Conservation (phyloP, 2,329 filamentous ascomycete species). For the Xylariaceae sp. region DNA sequence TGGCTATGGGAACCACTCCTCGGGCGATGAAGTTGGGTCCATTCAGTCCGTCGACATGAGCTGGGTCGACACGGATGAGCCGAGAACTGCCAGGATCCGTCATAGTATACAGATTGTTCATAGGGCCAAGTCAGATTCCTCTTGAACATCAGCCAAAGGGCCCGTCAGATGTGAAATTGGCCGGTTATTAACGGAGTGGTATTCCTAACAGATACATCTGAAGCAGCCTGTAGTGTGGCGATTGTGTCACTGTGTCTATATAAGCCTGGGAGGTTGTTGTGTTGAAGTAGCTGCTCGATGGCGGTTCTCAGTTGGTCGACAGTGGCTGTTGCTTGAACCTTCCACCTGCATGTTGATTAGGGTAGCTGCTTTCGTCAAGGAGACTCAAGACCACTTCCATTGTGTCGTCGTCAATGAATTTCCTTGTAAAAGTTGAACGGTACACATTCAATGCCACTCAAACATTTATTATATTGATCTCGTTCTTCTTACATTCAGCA, state of each 20-base stretch:
- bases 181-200: conserved; percentile 5
- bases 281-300: conserved; percentile 24
- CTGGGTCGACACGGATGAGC: conserved; percentile 30
- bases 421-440: conserved; percentile 28
- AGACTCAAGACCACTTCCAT: conserved; percentile 13
- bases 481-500: conserved; percentile 27
- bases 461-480: conserved; percentile 27
- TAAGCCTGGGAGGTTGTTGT: conserved; percentile 18
- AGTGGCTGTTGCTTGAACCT: conserved; percentile 18
- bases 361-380: background rate
- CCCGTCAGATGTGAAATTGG: conserved; percentile 24
- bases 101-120: conserved; percentile 30
- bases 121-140: conserved; percentile 28
- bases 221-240: background rate
- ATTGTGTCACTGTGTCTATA: background rate
- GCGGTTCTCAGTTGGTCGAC: conserved; percentile 25
- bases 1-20: conserved; percentile 22
- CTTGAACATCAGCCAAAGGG: conserved; percentile 25
- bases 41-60: conserved; percentile 15
- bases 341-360: conserved; percentile 23
- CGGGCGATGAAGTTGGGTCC: conserved; percentile 31
- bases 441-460: conserved; percentile 26
- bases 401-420: conserved; percentile 29
- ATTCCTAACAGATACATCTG: background rate
- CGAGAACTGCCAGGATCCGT: conserved; percentile 26